These are phyloP conservation scores for Anacardium occidentale DNA, from an alignment of 345 rosid species.

Conservation along the genomic window DNA sequence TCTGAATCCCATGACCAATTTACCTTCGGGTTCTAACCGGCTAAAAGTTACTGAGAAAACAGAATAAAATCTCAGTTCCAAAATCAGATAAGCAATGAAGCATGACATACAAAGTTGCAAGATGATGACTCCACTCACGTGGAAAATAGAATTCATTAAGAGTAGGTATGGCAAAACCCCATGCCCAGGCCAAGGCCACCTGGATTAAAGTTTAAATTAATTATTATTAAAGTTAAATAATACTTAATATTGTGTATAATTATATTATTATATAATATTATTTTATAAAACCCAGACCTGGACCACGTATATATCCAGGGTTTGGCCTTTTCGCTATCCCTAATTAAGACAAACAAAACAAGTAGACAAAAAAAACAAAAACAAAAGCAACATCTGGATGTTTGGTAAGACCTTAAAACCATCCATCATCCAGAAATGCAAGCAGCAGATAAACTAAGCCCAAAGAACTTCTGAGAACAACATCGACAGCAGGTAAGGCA, in stretches of 20 bases:
- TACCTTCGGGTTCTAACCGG: slow-evolving; percentile 91
- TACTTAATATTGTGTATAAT: no score
- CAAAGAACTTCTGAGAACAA: slow-evolving; percentile 10
- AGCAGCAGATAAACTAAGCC: slow-evolving; percentile 16
- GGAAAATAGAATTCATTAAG: slow-evolving; percentile 13
- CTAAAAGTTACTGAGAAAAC: slow-evolving; percentile 77
- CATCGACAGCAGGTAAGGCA: background rate
- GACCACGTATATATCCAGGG: no score
- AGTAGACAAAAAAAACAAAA: slow-evolving; percentile 12
- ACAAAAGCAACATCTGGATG: background rate
- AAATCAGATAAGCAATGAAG: slow-evolving; percentile 17
- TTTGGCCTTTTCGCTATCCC: no score
- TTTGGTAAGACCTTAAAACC: slow-evolving; percentile 9
- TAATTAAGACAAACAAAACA: background rate
- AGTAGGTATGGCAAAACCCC: no score
- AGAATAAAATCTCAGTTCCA: slow-evolving; percentile 34
- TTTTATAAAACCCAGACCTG: no score
- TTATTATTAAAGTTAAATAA: no score
- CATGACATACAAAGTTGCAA: slow-evolving; percentile 15
- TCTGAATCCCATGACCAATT: slow-evolving; percentile 90
- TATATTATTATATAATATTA: no score
- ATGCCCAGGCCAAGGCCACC: no score
- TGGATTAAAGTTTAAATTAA: no score
- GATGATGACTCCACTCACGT: slow-evolving; percentile 17
- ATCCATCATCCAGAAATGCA: slow-evolving; percentile 10